Evolutionary conservation across 345 rosid species (phyloP).

Genomic region (Melaleuca quinquenervia): DNA sequence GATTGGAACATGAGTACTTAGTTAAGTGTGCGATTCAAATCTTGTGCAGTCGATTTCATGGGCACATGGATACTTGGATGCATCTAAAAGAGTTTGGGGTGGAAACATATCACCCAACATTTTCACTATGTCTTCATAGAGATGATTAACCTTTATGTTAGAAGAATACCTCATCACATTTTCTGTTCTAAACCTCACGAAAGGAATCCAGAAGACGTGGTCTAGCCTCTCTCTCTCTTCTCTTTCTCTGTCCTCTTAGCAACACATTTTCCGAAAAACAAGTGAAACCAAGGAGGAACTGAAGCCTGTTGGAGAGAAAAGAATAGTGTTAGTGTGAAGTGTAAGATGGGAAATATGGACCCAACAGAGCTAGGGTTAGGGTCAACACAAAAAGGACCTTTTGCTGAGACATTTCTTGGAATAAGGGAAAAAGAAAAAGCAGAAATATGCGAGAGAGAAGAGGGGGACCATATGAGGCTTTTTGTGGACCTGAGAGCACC

Average conservation of each 20-base stretch:
- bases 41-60: background rate
- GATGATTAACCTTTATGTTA: background rate
- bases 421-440: background rate
- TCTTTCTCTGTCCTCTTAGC: background rate
- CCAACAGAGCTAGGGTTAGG: background rate
- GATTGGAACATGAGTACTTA: background rate
- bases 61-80: rapidly evolving
- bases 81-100: background rate
- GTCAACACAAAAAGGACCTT: background rate
- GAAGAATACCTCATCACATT: background rate
- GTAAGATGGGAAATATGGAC: background rate
- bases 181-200: background rate
- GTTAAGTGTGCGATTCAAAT: background rate
- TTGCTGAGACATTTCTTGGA: background rate
- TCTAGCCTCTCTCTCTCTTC: background rate
- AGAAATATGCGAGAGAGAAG: background rate
- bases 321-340: background rate
- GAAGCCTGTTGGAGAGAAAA: background rate
- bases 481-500: background rate
- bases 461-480: background rate
- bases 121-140: background rate
- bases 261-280: background rate
- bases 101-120: background rate
- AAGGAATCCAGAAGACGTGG: background rate
- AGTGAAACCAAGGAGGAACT: background rate